A percentile compares a stretch with the other conserved stretches of the same genome.
Evolutionary conservation across 139 green algal species (phyloP).

Genomic region (Diplosphaera chodatii): DNA sequence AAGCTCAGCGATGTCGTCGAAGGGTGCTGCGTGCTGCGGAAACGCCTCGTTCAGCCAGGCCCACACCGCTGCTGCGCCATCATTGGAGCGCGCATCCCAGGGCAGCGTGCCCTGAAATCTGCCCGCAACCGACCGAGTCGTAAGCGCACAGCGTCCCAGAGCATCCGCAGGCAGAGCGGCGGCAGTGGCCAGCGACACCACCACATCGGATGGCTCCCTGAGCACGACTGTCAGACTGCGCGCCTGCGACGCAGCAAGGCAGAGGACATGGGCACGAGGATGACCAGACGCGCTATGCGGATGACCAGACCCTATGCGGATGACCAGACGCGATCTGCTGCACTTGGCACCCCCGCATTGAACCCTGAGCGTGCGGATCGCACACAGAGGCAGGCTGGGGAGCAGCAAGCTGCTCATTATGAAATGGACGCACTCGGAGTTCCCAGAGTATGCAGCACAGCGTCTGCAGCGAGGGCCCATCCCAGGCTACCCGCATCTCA

Average conservation of each 20-base stretch:
- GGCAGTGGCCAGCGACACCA: not conserved
- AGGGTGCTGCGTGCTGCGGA: not conserved
- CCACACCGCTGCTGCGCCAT: not conserved
- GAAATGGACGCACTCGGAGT: not conserved
- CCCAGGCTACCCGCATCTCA: not conserved
- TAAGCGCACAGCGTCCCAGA: not conserved
- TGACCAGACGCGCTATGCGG: too few species aligned
- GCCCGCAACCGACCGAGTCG: not conserved
- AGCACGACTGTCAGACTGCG: not conserved
- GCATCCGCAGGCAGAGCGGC: not conserved
- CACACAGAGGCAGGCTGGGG: too few species aligned
- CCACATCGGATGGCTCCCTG: not conserved
- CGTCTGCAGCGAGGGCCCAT: not conserved
- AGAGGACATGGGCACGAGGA: too few species aligned
- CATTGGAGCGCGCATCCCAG: too few species aligned
- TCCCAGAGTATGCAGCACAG: not conserved
- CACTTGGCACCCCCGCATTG: too few species aligned
- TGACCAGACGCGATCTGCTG: too few species aligned
- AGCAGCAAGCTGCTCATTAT: too few species aligned
- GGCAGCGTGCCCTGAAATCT: not conserved
- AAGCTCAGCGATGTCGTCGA: not conserved
- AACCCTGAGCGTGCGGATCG: too few species aligned
- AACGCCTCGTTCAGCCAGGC: not conserved
- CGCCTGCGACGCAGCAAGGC: not conserved
- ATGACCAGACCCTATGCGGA: too few species aligned